Base-by-base conservation (phyloP, 164 flowering plant genomes). In the Piper longum region DNA sequence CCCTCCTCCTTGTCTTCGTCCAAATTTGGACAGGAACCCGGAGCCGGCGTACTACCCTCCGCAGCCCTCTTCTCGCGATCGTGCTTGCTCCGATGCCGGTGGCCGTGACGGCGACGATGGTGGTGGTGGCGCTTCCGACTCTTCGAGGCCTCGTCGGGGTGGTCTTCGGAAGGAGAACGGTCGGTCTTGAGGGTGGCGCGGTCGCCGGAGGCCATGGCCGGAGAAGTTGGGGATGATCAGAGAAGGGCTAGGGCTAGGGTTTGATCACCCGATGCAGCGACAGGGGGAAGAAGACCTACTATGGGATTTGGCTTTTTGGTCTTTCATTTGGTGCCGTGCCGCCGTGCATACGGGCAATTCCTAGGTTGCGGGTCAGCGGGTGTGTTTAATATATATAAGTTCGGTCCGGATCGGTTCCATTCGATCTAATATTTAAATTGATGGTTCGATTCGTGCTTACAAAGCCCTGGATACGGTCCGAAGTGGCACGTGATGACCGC, bases 1-100 rank as follows among this genome's bases (percentile, higher is more conserved):
- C 98, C 98, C 75, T 93, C 98, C 71, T 93, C 98, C 75, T 84
- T 85, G 19, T 93, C 98, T 41, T 89, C 81, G 13, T 66, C 62
- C 5, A 63, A 65, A 14, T 64, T 66, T 43, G 58, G 54, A 66
- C 59, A 17, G 6, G 70, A 42, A n/a, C 8, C 14, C 17, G 44
- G 56, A 26, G 2, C 36, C 39, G 63, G 26, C 40, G 59, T 19
- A 26, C 56, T 61, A 51, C 62, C 52, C 14, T 70, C 78, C 2
- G 73, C 78, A 2, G 61, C 67, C 1, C 48, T 41, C 55, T 72
- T 60, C 5, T 68, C 74, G 43, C 51, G 70, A 16, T 64, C 81
- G 61, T 76, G 77, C 66, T 85, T 88, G 60, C 71, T 78, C 67
- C 82, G 89, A 26, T 78, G 84, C 66, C 73, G 87, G 65, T 71